Evolutionary conservation across 2,329 filamentous ascomycete species (phyloP).

Genomic region (Microthyrium microscopicum): DNA sequence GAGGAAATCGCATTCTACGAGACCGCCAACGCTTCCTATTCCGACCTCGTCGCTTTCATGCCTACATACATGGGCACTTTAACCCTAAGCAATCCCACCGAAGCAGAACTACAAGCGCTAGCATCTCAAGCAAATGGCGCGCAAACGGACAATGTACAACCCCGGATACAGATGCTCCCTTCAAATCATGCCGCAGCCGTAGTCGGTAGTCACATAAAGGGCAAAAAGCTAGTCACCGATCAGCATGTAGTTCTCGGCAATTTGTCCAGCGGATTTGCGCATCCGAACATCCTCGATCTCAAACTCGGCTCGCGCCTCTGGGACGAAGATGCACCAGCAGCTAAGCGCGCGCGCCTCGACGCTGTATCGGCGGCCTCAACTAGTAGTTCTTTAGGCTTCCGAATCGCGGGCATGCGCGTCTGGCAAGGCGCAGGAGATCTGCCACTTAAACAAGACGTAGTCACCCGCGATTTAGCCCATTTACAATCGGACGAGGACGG

Average conservation of each 20-base stretch:
- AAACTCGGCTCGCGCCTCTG: constrained; percentile 80
- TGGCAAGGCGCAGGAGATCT: constrained; percentile 25
- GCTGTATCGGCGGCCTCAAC: constrained; percentile 42
- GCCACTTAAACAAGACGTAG: constrained; percentile 12
- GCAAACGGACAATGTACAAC: not conserved
- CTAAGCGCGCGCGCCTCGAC: constrained; percentile 43
- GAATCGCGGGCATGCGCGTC: constrained; percentile 49
- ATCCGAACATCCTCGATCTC: constrained; percentile 81
- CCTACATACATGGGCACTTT: constrained; percentile 74
- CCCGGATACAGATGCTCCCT: constrained; percentile 2
- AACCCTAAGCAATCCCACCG: constrained; percentile 38
- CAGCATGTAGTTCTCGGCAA: constrained; percentile 75
- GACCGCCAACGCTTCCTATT: constrained; percentile 45
- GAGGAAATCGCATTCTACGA: constrained; percentile 86
- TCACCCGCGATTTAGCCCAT: constrained; percentile 16
- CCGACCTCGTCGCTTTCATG: constrained; percentile 63
- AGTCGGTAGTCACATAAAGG: constrained; percentile 23
- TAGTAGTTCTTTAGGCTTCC: constrained; percentile 41
- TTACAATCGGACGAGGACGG: constrained; percentile 25
- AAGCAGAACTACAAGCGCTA: constrained; percentile 14
- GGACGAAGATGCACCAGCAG: constrained; percentile 50
- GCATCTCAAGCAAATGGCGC: constrained; percentile 17
- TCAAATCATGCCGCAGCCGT: constrained; percentile 15
- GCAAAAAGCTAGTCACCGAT: constrained; percentile 55
- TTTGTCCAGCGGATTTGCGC: constrained; percentile 59